These are phyloP conservation scores for Podaxis mareebaensis DNA, from an alignment of 768 basidiomycete genomes.

Conservation along the genomic window DNA sequence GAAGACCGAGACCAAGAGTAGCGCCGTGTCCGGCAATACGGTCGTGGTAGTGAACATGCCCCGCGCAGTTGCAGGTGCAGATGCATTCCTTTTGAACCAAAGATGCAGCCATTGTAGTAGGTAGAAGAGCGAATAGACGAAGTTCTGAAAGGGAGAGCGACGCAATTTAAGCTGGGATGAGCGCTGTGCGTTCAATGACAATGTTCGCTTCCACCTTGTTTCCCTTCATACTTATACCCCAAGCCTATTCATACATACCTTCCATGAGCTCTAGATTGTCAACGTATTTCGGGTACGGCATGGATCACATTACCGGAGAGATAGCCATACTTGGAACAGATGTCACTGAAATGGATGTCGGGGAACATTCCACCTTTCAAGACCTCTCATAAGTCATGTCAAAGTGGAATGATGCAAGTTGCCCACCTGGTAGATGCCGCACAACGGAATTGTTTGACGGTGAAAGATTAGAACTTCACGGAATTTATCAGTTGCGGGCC, in stretches of 20 bases:
- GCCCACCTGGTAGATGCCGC: too few species aligned
- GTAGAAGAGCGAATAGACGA: background rate
- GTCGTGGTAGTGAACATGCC: slow-evolving; percentile 1
- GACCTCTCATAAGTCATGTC: background rate
- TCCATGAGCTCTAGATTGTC: background rate
- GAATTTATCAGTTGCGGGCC: too few species aligned
- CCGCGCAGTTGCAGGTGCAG: slow-evolving; percentile 5
- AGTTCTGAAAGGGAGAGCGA: background rate
- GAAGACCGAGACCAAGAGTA: background rate
- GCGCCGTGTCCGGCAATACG: background rate
- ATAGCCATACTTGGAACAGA: too few species aligned
- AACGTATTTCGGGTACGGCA: background rate
- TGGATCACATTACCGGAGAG: background rate
- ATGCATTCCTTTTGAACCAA: slow-evolving; percentile 2
- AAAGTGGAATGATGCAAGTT: background rate
- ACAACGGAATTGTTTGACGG: too few species aligned
- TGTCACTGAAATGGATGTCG: background rate
- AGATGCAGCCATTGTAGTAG: slow-evolving; percentile 1
- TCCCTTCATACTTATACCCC: background rate
- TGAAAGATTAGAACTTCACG: too few species aligned
- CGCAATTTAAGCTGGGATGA: background rate
- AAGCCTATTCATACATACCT: background rate
- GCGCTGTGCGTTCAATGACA: background rate
- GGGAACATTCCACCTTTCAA: slow-evolving; percentile 8
- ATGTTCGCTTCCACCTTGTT: background rate